A percentile compares a stretch with the other conserved stretches of the same genome.
Evolutionary conservation across 208 protist genomes (phyloP).

Genomic region (Acanthamoeba rhysodes): DNA sequence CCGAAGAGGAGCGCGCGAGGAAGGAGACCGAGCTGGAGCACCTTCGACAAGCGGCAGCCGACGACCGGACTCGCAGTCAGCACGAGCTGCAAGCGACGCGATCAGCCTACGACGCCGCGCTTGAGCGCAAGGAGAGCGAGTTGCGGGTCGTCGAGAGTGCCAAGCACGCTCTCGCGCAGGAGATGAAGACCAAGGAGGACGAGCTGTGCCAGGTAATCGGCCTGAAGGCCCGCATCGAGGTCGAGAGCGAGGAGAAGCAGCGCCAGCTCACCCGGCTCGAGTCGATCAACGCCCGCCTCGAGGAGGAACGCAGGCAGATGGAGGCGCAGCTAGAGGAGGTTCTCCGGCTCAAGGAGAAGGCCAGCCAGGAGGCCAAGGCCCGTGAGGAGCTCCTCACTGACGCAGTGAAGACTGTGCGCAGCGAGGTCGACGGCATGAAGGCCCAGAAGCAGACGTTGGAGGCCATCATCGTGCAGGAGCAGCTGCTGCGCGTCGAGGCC

Average conservation of each 20-base stretch:
- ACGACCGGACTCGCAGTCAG: constrained; percentile 1
- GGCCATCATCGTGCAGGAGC: constrained; percentile 46
- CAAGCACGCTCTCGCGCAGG: neutral
- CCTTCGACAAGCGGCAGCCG: neutral
- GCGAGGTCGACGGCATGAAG: constrained; percentile 35
- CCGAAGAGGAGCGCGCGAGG: neutral
- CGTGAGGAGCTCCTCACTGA: constrained; percentile 14
- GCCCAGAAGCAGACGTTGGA: constrained; percentile 24
- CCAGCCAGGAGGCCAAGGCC: neutral
- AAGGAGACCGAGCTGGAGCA: neutral
- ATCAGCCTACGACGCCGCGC: neutral
- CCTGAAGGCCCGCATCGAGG: constrained; percentile 46
- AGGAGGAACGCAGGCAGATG: constrained; percentile 9
- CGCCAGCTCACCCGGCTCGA: neutral
- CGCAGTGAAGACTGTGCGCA: neutral
- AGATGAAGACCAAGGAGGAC: constrained; percentile 17
- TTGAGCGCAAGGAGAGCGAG: constrained; percentile 38
- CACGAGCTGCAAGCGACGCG: neutral
- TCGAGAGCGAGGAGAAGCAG: constrained; percentile 23
- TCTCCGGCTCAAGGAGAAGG: neutral
- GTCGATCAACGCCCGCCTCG: neutral
- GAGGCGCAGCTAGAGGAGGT: neutral
- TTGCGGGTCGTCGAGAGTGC: constrained; percentile 1
- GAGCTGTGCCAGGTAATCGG: constrained; percentile 25
- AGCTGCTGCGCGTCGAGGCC: constrained; percentile 30